Percentiles rank a stretch among this genome's conserved stretches.
Conservation (phyloP, 2,329 filamentous ascomycete genomes). For the Fusarium tricinctum region DNA sequence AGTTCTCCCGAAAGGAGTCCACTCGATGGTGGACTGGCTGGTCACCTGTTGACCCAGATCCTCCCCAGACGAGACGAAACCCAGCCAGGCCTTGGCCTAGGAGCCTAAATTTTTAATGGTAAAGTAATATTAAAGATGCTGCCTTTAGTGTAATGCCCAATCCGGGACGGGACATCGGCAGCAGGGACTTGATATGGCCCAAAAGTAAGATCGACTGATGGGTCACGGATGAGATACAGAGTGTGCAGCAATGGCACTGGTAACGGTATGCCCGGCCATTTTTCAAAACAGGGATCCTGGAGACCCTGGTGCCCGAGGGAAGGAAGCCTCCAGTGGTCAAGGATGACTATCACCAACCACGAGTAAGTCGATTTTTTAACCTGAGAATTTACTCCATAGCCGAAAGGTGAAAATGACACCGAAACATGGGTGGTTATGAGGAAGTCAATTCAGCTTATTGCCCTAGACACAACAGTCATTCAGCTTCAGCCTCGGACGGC, state of each 20-base stretch:
- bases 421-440: conserved; percentile 29
- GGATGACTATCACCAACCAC: conserved; percentile 34
- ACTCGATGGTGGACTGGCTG: conserved; percentile 43
- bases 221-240: conserved; percentile 46
- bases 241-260: conserved; percentile 26
- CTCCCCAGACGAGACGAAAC: conserved; percentile 48
- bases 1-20: conserved; percentile 44
- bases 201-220: conserved; percentile 49
- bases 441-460: conserved; percentile 39
- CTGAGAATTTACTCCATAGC: conserved; percentile 19
- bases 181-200: conserved; percentile 31
- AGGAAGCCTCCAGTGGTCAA: conserved; percentile 37
- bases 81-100: conserved; percentile 25
- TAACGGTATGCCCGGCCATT: conserved; percentile 46
- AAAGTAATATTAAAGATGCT: conserved; percentile 42
- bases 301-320: conserved; percentile 34
- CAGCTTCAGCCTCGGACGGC: conserved; percentile 44
- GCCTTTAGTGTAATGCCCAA: conserved; percentile 33
- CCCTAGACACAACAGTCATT: conserved; percentile 35
- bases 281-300: conserved; percentile 40
- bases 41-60: conserved; percentile 50
- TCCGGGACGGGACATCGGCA: conserved; percentile 27
- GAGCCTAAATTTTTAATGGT: conserved; percentile 30
- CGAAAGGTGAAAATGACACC: conserved; percentile 33
- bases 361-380: conserved; percentile 34